Evolutionary conservation across 805 yeast species (phyloP), one percentile per base, ranked within the genome.

Genomic region (Candida maesae): DNA sequence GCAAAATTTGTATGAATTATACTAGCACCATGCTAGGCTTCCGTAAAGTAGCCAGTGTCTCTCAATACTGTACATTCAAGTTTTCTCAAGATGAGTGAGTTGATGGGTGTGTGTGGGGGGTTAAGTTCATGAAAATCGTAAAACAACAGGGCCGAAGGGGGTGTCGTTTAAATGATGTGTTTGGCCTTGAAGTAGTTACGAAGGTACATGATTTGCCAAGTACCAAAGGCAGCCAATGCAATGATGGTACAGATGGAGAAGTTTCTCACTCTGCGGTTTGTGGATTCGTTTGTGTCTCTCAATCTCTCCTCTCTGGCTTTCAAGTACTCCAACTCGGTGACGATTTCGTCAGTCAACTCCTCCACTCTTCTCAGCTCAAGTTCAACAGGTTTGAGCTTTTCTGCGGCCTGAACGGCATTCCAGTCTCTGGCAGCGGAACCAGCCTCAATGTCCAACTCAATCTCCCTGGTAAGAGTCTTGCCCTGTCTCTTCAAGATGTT

Each of bases 361-460:
- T 88, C 91, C 43, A 91, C 74, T 61, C 84, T 81, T 65, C 93
- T 83, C 62, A 93, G 73, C 56, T 87, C 95, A 42, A 90, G 81
- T 66, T 93, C 99, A 37, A 84, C 78, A 5, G 99, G 98, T 66
- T 84, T 86, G 63, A 93, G 79, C 62, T 88, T 87, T 65, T 93
- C 98, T 33, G 84, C 77, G 35, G 95, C 90, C 70, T 90, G 96
- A 48, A 90, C 71, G 18, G 89, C 87, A 60, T 89, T 88, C 97
- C 98, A 93, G 68, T 93, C 98, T 65, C 98, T 83, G 31, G 98
- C 99, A 56, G 89, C 86, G 38, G 97, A 86, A 33, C 99, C 99
- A 47, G 89, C 81, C 64, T 93, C 98, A 45, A 93, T 82, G 50
- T 90, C 97, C 56, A 93, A 70, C 58, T 89, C 96, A 53, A 93